These are phyloP conservation scores for Flaveria ramosissima DNA, from an alignment of 129 eudicot species.

Conservation along the genomic window DNA sequence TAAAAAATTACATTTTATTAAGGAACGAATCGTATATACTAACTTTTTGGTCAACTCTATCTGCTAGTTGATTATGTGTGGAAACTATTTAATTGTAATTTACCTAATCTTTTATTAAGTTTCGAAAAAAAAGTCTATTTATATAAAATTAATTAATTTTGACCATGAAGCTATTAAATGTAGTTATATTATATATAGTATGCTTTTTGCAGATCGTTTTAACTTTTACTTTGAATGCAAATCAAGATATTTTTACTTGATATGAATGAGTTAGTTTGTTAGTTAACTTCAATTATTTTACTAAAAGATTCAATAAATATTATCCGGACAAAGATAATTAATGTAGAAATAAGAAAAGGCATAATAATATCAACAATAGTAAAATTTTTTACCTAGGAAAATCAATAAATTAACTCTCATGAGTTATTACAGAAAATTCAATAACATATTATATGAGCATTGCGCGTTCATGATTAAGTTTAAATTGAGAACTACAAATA, in stretches of 20 bases:
- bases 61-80: slow-evolving; percentile 30
- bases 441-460: too few species aligned
- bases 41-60: slow-evolving; percentile 22
- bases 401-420: too few species aligned
- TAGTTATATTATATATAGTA: background rate
- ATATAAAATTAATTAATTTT: background rate
- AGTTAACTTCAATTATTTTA: background rate
- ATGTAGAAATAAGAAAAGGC: too few species aligned
- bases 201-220: background rate
- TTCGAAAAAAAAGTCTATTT: background rate
- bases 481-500: too few species aligned
- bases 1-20: background rate
- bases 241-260: background rate
- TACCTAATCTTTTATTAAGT: slow-evolving; percentile 23
- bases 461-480: too few species aligned
- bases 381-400: too few species aligned
- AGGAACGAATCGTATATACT: background rate
- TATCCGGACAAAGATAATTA: background rate
- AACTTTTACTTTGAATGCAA: background rate
- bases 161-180: background rate
- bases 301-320: background rate
- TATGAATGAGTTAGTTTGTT: background rate
- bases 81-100: slow-evolving; percentile 22
- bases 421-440: too few species aligned
- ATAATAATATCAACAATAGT: too few species aligned